Conservation (phyloP, 805 yeast species). For the Candida multigemmis region DNA sequence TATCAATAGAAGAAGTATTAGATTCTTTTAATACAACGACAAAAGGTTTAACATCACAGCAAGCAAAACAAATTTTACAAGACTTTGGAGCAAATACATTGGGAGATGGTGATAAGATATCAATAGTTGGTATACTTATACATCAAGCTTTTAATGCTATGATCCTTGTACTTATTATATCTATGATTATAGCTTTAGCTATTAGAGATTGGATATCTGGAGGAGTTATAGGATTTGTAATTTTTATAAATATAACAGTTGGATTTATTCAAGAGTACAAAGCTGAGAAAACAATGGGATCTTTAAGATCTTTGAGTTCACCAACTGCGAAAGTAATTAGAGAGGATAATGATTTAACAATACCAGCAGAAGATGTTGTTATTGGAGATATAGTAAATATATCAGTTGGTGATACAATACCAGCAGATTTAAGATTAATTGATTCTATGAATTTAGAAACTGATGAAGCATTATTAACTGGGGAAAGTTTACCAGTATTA, state of each 20-base stretch:
- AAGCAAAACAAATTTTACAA: constrained; percentile 7
- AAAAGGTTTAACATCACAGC: constrained; percentile 34
- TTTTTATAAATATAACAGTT: constrained; percentile 36
- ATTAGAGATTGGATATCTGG: constrained; percentile 32
- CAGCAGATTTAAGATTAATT: constrained; percentile 32
- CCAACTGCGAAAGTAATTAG: constrained; percentile 39
- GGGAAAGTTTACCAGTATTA: constrained; percentile 25
- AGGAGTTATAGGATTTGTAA: constrained; percentile 38
- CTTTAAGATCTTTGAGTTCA: constrained; percentile 36
- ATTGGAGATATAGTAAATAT: constrained; percentile 36
- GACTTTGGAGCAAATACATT: constrained; percentile 16
- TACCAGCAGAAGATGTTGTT: constrained; percentile 34
- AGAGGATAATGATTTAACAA: constrained; percentile 24
- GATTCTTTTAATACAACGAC: constrained; percentile 28
- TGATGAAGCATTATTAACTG: constrained; percentile 36
- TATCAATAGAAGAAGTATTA: constrained; percentile 26
- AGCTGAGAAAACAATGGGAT: constrained; percentile 44
- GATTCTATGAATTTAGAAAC: constrained; percentile 29
- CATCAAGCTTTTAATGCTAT: constrained; percentile 31
- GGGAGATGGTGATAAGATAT: constrained; percentile 21
- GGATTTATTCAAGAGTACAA: constrained; percentile 43
- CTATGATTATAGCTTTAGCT: constrained; percentile 28
- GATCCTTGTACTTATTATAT: constrained; percentile 27
- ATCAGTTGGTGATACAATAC: constrained; percentile 33
- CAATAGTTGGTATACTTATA: constrained; percentile 18